phyloP scores from a whole-genome alignment of 345 rosid species.

The Balakata baccata region DNA sequence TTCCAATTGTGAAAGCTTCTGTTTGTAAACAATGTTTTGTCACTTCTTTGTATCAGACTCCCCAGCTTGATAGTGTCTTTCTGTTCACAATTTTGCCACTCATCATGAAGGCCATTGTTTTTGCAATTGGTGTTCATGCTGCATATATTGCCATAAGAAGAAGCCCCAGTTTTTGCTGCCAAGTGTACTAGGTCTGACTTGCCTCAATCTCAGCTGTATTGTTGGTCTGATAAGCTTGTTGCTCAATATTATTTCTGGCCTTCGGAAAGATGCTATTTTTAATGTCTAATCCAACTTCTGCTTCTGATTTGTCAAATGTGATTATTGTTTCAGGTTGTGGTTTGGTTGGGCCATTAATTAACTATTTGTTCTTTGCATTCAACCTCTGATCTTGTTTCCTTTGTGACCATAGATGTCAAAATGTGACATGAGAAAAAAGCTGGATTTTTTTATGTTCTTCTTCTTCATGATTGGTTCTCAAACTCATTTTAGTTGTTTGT shows the following conservation, averaged over 20 bases:
- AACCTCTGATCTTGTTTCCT: neutral
- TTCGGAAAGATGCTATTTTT: neutral
- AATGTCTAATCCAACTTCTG: neutral
- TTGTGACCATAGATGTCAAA: constrained; percentile 1
- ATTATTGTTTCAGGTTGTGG: neutral
- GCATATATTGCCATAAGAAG: neutral
- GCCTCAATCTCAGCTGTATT: neutral
- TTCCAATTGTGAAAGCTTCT: too few relatives aligned
- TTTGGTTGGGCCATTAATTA: neutral
- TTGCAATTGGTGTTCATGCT: neutral
- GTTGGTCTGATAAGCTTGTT: neutral
- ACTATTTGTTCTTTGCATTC: neutral
- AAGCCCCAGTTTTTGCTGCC: neutral
- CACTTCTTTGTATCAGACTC: too few relatives aligned
- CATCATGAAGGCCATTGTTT: neutral
- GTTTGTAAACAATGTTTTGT: too few relatives aligned
- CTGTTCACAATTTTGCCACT: neutral
- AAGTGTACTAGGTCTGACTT: neutral
- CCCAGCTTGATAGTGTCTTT: neutral
- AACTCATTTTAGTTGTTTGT: neutral
- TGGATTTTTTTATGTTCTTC: constrained; percentile 5
- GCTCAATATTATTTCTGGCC: constrained; percentile 1
- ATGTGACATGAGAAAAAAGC: constrained; percentile 5
- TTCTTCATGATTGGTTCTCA: neutral
- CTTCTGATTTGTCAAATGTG: neutral